These are phyloP conservation scores for Xylaria palmicola DNA, from an alignment of 495 filamentous ascomycete genomes.

Conservation along the genomic window DNA sequence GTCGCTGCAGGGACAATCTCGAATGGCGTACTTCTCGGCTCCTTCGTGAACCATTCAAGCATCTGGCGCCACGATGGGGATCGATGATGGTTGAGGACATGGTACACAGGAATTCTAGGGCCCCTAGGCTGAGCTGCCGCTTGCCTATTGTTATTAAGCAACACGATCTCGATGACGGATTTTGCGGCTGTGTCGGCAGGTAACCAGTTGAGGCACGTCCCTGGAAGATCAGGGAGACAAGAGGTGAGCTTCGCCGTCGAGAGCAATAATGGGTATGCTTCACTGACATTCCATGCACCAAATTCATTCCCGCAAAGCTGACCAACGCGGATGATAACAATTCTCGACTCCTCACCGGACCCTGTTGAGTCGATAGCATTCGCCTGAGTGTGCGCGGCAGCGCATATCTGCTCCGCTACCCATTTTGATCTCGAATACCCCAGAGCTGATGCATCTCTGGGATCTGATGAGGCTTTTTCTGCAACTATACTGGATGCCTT, in stretches of 20 bases:
- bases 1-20: constrained; percentile 34
- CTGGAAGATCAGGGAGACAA: constrained; percentile 50
- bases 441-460: constrained; percentile 49
- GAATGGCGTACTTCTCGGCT: constrained; percentile 26
- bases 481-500: constrained; percentile 34
- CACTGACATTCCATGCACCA: constrained; percentile 58
- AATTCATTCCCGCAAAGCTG: constrained; percentile 55
- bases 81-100: constrained; percentile 48
- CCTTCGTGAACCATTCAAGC: constrained; percentile 42
- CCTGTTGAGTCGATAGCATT: neutral
- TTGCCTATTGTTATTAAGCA: constrained; percentile 1
- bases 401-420: constrained; percentile 52
- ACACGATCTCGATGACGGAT: constrained; percentile 42
- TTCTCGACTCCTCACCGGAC: constrained; percentile 29
- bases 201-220: constrained; percentile 52
- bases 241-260: constrained; percentile 48
- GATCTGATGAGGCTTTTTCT: constrained; percentile 49
- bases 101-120: constrained; percentile 37
- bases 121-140: neutral
- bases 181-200: constrained; percentile 56
- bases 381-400: constrained; percentile 30
- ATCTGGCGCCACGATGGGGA: constrained; percentile 44
- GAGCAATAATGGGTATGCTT: constrained; percentile 57
- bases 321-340: constrained; percentile 57
- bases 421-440: constrained; percentile 62